Evolutionary conservation across 2,329 filamentous ascomycete species (phyloP).

Genomic region (Zymoseptoria passerinii): DNA sequence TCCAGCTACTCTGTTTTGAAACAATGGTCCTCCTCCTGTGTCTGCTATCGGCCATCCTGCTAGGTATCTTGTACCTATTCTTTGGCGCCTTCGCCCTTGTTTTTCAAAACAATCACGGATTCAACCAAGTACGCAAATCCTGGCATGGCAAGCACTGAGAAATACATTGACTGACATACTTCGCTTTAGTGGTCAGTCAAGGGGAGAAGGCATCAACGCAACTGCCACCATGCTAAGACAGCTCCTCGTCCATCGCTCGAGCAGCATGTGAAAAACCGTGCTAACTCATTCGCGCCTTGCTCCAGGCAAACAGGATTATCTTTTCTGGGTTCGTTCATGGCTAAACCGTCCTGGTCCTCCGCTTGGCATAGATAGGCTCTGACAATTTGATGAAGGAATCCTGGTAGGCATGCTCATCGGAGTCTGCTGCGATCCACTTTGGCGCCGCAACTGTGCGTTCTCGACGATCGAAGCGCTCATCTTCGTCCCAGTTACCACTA

Average conservation of each 20-base stretch:
- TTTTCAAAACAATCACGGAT: conserved; percentile 64
- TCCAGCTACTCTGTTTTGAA: conserved; percentile 63
- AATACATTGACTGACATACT: no score
- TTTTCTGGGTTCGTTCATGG: conserved; percentile 57
- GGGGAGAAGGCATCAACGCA: not conserved
- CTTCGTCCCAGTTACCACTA: conserved; percentile 1
- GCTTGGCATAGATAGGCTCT: not conserved
- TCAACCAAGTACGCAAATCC: conserved; percentile 45
- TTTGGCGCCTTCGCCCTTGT: conserved; percentile 81
- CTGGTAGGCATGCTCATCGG: conserved; percentile 59
- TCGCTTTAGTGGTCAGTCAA: not conserved
- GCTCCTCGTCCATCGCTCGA: not conserved
- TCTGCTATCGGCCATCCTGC: conserved; percentile 71
- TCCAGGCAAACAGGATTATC: conserved; percentile 60
- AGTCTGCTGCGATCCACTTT: conserved; percentile 57
- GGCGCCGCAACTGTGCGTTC: conserved; percentile 46
- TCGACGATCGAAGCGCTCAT: not conserved
- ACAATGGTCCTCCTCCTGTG: conserved; percentile 73
- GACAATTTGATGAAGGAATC: conserved; percentile 39
- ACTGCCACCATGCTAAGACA: not conserved
- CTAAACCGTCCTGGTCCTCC: conserved; percentile 26
- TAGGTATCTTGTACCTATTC: conserved; percentile 83
- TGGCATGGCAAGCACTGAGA: not conserved
- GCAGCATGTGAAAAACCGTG: not conserved
- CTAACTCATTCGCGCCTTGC: not conserved